Evolutionary conservation across 495 filamentous ascomycete species (phyloP).

Genomic region (Hypoxylon fuscum): DNA sequence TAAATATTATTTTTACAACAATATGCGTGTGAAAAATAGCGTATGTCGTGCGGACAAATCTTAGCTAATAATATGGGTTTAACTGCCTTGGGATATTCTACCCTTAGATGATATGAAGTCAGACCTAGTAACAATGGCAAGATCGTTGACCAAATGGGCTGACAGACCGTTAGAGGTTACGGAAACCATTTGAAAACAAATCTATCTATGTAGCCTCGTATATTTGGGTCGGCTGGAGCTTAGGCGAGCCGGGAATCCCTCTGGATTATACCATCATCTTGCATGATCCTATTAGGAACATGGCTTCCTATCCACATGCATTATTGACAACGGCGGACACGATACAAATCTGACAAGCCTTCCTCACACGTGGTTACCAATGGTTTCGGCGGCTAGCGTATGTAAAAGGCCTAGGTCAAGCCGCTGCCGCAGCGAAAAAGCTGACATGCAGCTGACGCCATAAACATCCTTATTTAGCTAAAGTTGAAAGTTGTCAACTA

Average conservation of each 20-base stretch:
- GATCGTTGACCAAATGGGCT: too few relatives aligned
- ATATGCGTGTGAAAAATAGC: background rate
- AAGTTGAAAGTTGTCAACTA: slow-evolving; percentile 20
- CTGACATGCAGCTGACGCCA: slow-evolving; percentile 26
- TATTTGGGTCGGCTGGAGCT: too few relatives aligned
- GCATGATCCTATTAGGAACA: background rate
- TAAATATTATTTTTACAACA: slow-evolving; percentile 21
- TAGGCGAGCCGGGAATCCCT: too few relatives aligned
- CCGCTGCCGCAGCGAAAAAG: slow-evolving; percentile 7
- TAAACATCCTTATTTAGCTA: slow-evolving; percentile 23
- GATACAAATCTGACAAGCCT: slow-evolving; percentile 11
- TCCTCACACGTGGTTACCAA: slow-evolving; percentile 21
- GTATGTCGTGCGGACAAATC: slow-evolving; percentile 1
- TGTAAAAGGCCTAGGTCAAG: slow-evolving; percentile 1
- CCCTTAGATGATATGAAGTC: background rate
- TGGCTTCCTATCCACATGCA: slow-evolving; percentile 6
- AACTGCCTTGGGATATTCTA: background rate
- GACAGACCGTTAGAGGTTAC: too few relatives aligned
- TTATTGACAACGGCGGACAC: slow-evolving; percentile 6
- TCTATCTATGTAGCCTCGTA: too few relatives aligned
- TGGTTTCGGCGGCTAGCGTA: slow-evolving; percentile 10
- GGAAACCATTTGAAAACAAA: too few relatives aligned
- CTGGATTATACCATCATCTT: too few relatives aligned
- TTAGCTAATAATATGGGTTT: slow-evolving; percentile 20
- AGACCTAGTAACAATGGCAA: background rate